Conservation (phyloP, 192 early-diverging fungal species). For the Linnemannia elongata region DNA sequence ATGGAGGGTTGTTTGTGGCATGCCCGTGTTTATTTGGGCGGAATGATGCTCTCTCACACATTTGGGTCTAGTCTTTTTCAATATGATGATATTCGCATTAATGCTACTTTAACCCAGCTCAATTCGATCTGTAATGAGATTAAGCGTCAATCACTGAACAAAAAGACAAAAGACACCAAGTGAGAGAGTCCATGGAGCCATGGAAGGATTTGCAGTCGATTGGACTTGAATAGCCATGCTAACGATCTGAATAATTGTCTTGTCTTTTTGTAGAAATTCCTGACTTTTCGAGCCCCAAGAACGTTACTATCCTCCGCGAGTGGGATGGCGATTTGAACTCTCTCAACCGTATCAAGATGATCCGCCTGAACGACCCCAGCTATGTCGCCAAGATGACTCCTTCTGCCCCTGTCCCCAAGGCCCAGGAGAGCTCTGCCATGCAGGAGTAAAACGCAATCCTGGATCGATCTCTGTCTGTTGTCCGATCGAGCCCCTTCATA, state of each 20-base stretch:
- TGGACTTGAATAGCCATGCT: not conserved
- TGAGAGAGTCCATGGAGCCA: not conserved
- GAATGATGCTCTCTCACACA: no score
- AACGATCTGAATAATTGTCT: not conserved
- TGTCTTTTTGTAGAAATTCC: conserved; percentile 62
- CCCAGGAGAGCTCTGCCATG: conserved; percentile 32
- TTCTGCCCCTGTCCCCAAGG: conserved; percentile 22
- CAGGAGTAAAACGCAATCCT: conserved; percentile 38
- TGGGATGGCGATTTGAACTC: conserved; percentile 72
- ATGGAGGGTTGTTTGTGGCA: no score
- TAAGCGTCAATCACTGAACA: conserved; percentile 30
- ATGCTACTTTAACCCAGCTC: conserved; percentile 56
- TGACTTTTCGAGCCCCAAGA: conserved; percentile 67
- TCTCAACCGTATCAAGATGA: conserved; percentile 59
- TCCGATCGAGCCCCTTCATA: not conserved
- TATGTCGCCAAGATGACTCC: conserved; percentile 37
- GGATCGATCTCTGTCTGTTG: not conserved
- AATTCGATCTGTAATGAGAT: conserved; percentile 40
- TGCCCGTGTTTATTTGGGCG: no score
- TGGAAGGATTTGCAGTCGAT: not conserved
- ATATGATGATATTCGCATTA: conserved; percentile 43
- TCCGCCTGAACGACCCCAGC: conserved; percentile 57
- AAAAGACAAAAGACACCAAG: not conserved
- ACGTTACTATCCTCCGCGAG: conserved; percentile 57
- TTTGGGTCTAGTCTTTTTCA: not conserved